Evolutionary conservation across 2,329 filamentous ascomycete species (phyloP).

Genomic region (Pestalotiopsis sp.): DNA sequence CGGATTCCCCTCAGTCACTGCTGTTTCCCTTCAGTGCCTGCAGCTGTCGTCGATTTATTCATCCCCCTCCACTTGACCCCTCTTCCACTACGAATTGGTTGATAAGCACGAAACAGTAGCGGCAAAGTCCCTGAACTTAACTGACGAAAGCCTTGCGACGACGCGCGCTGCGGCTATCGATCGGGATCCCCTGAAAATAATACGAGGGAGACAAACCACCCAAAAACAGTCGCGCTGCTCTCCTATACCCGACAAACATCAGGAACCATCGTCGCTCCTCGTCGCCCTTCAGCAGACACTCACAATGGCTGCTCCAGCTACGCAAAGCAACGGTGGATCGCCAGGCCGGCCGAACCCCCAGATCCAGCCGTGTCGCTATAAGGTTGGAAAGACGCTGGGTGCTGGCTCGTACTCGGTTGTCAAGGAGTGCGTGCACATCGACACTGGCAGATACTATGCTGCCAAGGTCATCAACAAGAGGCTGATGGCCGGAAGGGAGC

Average conservation of each 20-base stretch:
- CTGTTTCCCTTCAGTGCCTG: not conserved
- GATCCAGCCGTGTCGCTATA: slow-evolving; percentile 95
- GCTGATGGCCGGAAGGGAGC: slow-evolving; percentile 94
- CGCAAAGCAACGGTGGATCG: slow-evolving; percentile 25
- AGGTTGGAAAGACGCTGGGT: slow-evolving; percentile 96
- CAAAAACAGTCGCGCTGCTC: not conserved
- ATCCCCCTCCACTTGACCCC: slow-evolving; percentile 7
- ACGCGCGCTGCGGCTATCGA: not conserved
- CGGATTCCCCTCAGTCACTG: not conserved
- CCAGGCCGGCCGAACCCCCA: slow-evolving; percentile 50
- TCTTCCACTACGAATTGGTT: slow-evolving; percentile 1
- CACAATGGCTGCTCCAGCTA: slow-evolving; percentile 17
- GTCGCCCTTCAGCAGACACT: not conserved
- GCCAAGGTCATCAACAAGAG: slow-evolving; percentile 99
- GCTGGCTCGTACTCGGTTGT: slow-evolving; percentile 98
- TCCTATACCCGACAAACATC: not conserved
- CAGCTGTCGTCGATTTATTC: not conserved
- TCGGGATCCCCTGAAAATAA: not conserved
- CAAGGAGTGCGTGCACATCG: slow-evolving; percentile 98
- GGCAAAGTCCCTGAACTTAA: not conserved
- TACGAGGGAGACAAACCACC: not conserved
- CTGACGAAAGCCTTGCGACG: slow-evolving; percentile 7
- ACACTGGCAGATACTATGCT: slow-evolving; percentile 96
- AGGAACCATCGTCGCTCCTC: not conserved
- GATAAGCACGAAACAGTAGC: slow-evolving; percentile 9